phyloP scores from a whole-genome alignment of 1,284 basidiomycete species.

The Ustilago curta region DNA sequence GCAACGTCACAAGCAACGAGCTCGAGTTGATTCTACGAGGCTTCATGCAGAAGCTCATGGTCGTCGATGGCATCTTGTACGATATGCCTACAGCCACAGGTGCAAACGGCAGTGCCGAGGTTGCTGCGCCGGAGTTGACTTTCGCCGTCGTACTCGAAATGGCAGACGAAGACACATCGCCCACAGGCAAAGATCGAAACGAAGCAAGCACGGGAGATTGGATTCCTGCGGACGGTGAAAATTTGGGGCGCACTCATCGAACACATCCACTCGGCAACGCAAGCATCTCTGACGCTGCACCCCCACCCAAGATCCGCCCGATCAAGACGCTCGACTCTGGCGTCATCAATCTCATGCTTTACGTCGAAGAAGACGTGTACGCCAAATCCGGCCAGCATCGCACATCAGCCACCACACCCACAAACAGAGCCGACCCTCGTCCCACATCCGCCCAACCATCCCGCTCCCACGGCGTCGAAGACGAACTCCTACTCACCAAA shows the following conservation, averaged over 20 bases:
- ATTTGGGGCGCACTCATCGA: constrained; percentile 22
- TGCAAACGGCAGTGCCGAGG: constrained; percentile 11
- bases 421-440: neutral
- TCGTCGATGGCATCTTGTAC: constrained; percentile 80
- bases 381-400: constrained; percentile 27
- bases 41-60: constrained; percentile 84
- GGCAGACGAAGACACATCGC: constrained; percentile 73
- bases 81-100: constrained; percentile 20
- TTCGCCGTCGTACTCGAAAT: constrained; percentile 87
- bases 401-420: neutral
- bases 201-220: constrained; percentile 42
- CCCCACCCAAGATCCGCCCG: constrained; percentile 41
- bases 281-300: neutral
- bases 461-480: constrained; percentile 13
- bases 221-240: constrained; percentile 43
- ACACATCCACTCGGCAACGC: neutral
- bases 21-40: constrained; percentile 84
- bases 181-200: constrained; percentile 21
- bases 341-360: constrained; percentile 54
- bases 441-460: constrained; percentile 31
- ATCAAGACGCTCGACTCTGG: constrained; percentile 53
- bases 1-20: constrained; percentile 76
- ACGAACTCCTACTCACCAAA: constrained; percentile 28
- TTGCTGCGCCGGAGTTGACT: constrained; percentile 73
- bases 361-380: constrained; percentile 48